Evolutionary conservation across 1,284 basidiomycete species (phyloP).

Genomic region (Cryptococcus sp.): DNA sequence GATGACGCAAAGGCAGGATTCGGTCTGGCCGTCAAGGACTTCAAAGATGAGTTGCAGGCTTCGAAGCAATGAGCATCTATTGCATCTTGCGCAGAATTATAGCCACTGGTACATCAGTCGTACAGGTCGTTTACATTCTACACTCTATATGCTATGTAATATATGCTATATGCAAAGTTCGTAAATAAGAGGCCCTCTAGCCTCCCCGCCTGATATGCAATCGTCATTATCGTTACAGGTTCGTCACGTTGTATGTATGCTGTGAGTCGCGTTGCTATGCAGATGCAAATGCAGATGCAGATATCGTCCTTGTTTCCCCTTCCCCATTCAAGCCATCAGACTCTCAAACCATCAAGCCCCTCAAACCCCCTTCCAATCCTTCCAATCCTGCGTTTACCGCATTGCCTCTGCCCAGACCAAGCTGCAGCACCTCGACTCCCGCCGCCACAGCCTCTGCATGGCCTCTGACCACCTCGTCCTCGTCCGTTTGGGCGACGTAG

Average conservation of each 20-base stretch:
- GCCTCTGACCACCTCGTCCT: constrained; percentile 68
- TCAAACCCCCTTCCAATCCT: neutral
- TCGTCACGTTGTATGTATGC: no score
- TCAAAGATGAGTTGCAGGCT: constrained; percentile 41
- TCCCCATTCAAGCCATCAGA: neutral
- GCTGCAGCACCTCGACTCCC: constrained; percentile 9
- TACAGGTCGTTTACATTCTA: neutral
- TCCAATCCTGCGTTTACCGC: neutral
- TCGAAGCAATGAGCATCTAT: neutral
- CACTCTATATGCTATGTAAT: neutral
- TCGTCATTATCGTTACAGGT: no score
- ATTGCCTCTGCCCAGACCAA: neutral
- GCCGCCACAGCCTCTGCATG: constrained; percentile 71
- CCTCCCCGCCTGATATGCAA: no score
- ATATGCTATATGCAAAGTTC: no score
- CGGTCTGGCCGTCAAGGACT: constrained; percentile 50
- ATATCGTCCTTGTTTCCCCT: neutral
- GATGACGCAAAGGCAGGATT: constrained; percentile 50
- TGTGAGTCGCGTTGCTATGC: no score
- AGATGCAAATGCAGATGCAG: no score
- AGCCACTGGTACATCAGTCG: neutral
- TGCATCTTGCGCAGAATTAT: neutral
- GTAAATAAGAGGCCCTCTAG: no score
- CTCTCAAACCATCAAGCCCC: neutral
- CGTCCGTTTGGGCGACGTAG: constrained; percentile 73